phyloP scores from a whole-genome alignment of 768 basidiomycete species.

The Lactifluus rugatus region DNA sequence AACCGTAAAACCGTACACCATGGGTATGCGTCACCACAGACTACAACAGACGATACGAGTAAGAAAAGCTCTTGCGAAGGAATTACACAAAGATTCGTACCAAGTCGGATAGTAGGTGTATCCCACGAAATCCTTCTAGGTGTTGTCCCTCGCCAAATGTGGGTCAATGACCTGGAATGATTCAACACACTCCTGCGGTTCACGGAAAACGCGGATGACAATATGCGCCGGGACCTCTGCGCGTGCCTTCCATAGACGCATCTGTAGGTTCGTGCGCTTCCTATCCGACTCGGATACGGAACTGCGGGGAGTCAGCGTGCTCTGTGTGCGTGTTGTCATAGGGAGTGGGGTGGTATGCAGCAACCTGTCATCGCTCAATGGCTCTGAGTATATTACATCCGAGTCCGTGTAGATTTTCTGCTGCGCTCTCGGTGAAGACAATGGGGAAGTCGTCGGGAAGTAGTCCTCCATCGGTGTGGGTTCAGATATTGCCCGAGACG shows the following conservation, averaged over 20 bases:
- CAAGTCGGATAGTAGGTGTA: too few species aligned
- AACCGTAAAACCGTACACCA: background rate
- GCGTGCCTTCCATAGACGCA: conserved; percentile 53
- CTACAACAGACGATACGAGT: background rate
- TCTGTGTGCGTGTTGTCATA: too few species aligned
- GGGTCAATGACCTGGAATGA: conserved; percentile 31
- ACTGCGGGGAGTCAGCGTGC: background rate
- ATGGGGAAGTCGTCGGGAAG: background rate
- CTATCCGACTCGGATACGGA: conserved; percentile 42
- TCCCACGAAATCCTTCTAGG: background rate
- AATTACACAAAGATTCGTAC: background rate
- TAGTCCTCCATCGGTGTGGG: background rate
- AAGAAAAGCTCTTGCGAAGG: background rate
- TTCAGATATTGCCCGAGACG: background rate
- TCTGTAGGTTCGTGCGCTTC: conserved; percentile 50
- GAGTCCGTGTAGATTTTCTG: background rate
- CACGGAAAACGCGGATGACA: conserved; percentile 53
- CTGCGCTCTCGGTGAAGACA: background rate
- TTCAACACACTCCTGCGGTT: conserved; percentile 63
- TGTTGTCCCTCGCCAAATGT: background rate
- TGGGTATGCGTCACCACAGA: background rate
- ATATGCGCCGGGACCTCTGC: conserved; percentile 48
- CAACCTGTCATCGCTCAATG: background rate
- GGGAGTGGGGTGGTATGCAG: background rate
- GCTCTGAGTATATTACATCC: conserved; percentile 9